phyloP scores from a whole-genome alignment of 768 basidiomycete genomes.

The Boletus rubescentipes region DNA sequence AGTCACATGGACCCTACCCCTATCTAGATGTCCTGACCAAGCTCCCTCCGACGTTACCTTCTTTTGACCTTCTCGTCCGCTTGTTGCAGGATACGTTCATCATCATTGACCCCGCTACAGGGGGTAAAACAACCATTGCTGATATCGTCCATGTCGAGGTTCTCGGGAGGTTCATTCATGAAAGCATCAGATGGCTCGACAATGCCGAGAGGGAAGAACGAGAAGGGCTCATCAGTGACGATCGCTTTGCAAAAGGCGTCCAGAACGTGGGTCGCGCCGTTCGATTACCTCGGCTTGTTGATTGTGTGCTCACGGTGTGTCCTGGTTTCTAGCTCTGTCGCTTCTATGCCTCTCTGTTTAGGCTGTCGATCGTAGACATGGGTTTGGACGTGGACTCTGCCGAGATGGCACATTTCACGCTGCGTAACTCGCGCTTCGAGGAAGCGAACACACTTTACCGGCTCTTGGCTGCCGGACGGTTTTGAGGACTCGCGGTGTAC shows the following conservation, averaged over 20 bases:
- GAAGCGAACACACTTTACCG: slow-evolving; percentile 77
- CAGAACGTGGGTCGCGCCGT: slow-evolving; percentile 54
- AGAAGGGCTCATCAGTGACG: slow-evolving; percentile 68
- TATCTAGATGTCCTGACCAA: slow-evolving; percentile 64
- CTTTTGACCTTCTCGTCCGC: slow-evolving; percentile 72
- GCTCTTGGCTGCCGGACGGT: slow-evolving; percentile 47
- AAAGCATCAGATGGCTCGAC: slow-evolving; percentile 69
- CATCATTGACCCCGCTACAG: slow-evolving; percentile 39
- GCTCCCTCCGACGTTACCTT: slow-evolving; percentile 69
- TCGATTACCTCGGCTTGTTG: background rate
- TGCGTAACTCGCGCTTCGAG: slow-evolving; percentile 70
- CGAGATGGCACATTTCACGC: slow-evolving; percentile 76
- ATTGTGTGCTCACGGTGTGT: slow-evolving; percentile 3
- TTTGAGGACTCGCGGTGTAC: slow-evolving; percentile 12
- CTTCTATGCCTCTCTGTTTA: slow-evolving; percentile 72
- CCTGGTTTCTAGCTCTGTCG: slow-evolving; percentile 58
- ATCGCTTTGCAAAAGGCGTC: slow-evolving; percentile 69
- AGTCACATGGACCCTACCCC: slow-evolving; percentile 36
- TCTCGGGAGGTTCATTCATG: slow-evolving; percentile 70
- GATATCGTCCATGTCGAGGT: slow-evolving; percentile 64
- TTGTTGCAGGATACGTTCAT: slow-evolving; percentile 62
- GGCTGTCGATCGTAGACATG: slow-evolving; percentile 61
- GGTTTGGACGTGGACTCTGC: slow-evolving; percentile 64
- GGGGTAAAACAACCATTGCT: slow-evolving; percentile 57
- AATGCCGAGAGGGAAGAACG: slow-evolving; percentile 66